Evolutionary conservation across 495 filamentous ascomycete species (phyloP).

Genomic region (Penicillium atrosanguineum): DNA sequence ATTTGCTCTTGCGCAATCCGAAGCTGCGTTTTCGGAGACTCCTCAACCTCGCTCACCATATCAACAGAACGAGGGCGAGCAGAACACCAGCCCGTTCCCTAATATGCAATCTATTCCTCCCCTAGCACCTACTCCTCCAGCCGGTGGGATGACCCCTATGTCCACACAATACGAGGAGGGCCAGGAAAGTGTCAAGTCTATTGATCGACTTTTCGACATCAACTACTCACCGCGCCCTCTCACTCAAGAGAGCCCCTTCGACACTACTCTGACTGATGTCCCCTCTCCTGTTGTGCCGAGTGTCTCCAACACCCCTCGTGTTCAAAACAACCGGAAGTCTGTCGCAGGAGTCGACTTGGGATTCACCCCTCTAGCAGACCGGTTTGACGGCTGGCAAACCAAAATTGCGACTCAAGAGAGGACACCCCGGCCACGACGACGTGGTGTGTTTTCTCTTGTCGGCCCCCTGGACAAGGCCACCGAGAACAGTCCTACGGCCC

Average conservation of each 20-base stretch:
- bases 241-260: constrained; percentile 11
- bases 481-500: constrained; percentile 7
- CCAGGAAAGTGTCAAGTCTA: constrained; percentile 18
- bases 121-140: constrained; percentile 16
- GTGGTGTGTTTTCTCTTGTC: constrained; percentile 48
- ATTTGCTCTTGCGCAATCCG: constrained; percentile 14
- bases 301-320: constrained; percentile 19
- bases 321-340: constrained; percentile 20
- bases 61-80: constrained; percentile 18
- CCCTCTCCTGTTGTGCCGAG: constrained; percentile 23
- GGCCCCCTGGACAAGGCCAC: constrained; percentile 21
- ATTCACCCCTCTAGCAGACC: constrained; percentile 60
- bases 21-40: neutral
- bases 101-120: constrained; percentile 13
- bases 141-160: constrained; percentile 6
- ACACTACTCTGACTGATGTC: constrained; percentile 17
- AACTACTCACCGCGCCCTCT: constrained; percentile 4
- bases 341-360: constrained; percentile 37
- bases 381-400: constrained; percentile 60
- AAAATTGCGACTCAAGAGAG: constrained; percentile 46
- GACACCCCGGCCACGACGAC: constrained; percentile 30
- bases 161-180: constrained; percentile 9
- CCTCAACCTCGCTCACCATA: constrained; percentile 12
- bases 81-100: constrained; percentile 4
- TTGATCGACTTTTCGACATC: constrained; percentile 8